Conservation (phyloP, 371 early-diverging fungal species). For the Syncephalastrum contaminatum region DNA sequence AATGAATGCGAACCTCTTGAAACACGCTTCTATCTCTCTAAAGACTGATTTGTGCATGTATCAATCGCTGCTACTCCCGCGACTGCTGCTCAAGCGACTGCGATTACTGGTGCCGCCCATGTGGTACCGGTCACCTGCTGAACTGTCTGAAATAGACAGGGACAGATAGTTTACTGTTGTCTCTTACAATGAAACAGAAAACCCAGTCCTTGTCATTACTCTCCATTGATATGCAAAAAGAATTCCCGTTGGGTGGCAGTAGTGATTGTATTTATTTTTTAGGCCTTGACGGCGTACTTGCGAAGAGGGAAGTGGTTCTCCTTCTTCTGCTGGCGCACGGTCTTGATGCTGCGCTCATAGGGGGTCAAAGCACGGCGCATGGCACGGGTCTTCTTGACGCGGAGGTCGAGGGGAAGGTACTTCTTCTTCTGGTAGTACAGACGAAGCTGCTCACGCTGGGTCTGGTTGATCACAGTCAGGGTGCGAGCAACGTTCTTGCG, state of each 20-base stretch:
- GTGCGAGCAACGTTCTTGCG: conserved; percentile 93
- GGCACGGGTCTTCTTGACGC: conserved; percentile 96
- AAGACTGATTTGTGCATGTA: background rate
- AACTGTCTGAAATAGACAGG: background rate
- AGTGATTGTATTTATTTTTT: conserved; percentile 24
- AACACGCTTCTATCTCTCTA: too few relatives aligned
- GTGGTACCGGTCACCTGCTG: conserved; percentile 2
- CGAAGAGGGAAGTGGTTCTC: conserved; percentile 81
- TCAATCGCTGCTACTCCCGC: background rate
- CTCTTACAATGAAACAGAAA: too few relatives aligned
- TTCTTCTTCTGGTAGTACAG: conserved; percentile 88
- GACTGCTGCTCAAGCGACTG: conserved; percentile 11
- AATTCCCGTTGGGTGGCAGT: too few relatives aligned
- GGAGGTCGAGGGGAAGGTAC: conserved; percentile 90
- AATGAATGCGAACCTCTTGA: too few relatives aligned
- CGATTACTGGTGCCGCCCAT: conserved; percentile 5
- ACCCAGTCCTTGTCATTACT: too few relatives aligned
- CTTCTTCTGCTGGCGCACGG: conserved; percentile 80
- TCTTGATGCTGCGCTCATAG: conserved; percentile 68
- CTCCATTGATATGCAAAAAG: too few relatives aligned
- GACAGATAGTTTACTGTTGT: too few relatives aligned
- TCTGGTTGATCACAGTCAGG: conserved; percentile 90
- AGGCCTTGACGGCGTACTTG: conserved; percentile 85
- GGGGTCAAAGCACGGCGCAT: conserved; percentile 91
- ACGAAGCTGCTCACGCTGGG: conserved; percentile 81